These are phyloP conservation scores for Nakaseomyces sp. DNA, from an alignment of 1,139 yeast genomes.

Conservation along the genomic window DNA sequence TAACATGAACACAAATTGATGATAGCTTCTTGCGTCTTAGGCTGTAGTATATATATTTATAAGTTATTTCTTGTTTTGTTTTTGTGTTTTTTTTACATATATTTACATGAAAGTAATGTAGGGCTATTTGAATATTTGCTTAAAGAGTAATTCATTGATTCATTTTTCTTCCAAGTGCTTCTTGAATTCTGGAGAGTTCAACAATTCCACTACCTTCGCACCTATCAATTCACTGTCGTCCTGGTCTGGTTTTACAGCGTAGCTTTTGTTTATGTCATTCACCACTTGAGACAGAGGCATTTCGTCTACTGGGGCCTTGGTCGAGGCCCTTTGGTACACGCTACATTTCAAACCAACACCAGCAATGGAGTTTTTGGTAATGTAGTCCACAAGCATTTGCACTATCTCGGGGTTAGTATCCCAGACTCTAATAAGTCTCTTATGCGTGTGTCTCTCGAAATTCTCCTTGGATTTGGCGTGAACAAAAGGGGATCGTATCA, in stretches of 20 bases:
- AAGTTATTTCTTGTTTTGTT: slow-evolving; percentile 1
- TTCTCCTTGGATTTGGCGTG: slow-evolving; percentile 93
- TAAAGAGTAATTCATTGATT: too few species aligned
- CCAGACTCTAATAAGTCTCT: slow-evolving; percentile 62
- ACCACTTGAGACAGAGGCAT: slow-evolving; percentile 2
- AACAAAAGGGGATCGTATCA: slow-evolving; percentile 85
- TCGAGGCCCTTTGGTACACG: slow-evolving; percentile 48
- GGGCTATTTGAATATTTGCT: background rate
- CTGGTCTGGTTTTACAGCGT: slow-evolving; percentile 1
- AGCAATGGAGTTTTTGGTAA: slow-evolving; percentile 66
- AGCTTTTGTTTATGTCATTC: background rate
- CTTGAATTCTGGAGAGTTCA: slow-evolving; percentile 57
- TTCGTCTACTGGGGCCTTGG: background rate
- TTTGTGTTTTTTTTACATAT: background rate
- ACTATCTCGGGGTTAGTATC: slow-evolving; percentile 82
- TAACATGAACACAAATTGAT: slow-evolving; percentile 1
- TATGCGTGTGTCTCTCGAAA: slow-evolving; percentile 79
- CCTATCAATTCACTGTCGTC: slow-evolving; percentile 49
- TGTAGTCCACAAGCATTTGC: slow-evolving; percentile 72
- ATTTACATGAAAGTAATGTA: background rate
- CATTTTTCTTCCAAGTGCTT: slow-evolving; percentile 15
- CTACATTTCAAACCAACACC: slow-evolving; percentile 80
- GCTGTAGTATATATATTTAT: too few species aligned
- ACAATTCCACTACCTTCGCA: slow-evolving; percentile 61
- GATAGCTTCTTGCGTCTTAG: too few species aligned